Conservation (phyloP, 441 rosid species). For the Populus hybrid region DNA sequence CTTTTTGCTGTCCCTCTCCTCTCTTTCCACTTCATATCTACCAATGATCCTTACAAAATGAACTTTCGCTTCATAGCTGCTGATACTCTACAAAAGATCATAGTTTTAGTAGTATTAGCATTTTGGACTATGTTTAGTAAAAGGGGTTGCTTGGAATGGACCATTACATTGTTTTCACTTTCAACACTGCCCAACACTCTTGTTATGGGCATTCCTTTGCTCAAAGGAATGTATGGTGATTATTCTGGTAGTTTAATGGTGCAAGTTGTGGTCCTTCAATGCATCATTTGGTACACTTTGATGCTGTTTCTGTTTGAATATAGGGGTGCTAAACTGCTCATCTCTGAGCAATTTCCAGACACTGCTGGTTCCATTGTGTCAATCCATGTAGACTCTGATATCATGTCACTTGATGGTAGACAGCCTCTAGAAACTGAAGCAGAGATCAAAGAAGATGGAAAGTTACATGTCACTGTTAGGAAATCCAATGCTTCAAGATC, state of each 20-base stretch:
- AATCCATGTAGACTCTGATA: slow-evolving; percentile 88
- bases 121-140: slow-evolving; percentile 46
- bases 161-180: slow-evolving; percentile 62
- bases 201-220: slow-evolving; percentile 79
- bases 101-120: slow-evolving; percentile 40
- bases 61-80: slow-evolving; percentile 73
- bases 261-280: slow-evolving; percentile 71
- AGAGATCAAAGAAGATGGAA: slow-evolving; percentile 86
- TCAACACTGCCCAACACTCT: slow-evolving; percentile 70
- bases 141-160: slow-evolving; percentile 66
- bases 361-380: slow-evolving; percentile 94
- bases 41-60: slow-evolving; percentile 58
- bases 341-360: slow-evolving; percentile 89
- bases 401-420: slow-evolving; percentile 91
- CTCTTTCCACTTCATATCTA: slow-evolving; percentile 67
- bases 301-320: slow-evolving; percentile 67
- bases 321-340: slow-evolving; percentile 70
- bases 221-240: slow-evolving; percentile 68
- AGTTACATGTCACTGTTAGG: slow-evolving; percentile 86
- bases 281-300: slow-evolving; percentile 76
- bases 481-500: slow-evolving; percentile 86
- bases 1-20: slow-evolving; percentile 76
- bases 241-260: slow-evolving; percentile 69
- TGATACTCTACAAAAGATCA: slow-evolving; percentile 59
- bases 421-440: slow-evolving; percentile 89